Base-by-base conservation (phyloP, 768 basidiomycete species). In the Xerocomellus amylosporus region DNA sequence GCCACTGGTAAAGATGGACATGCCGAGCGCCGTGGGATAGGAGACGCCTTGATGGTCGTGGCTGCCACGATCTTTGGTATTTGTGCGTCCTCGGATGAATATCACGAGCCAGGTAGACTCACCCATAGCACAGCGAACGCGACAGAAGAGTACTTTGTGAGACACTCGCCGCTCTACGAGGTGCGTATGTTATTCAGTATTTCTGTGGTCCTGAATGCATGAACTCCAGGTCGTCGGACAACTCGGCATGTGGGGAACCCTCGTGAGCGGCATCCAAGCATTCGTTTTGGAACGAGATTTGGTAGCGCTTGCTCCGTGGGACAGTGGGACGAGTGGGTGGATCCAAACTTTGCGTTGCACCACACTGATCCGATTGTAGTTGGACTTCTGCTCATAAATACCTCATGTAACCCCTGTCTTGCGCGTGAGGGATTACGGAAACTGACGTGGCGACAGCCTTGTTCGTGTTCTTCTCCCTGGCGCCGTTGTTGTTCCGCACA, bases 31-130 rank as follows among this genome's bases (percentile, higher is more conserved):
- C 79, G 82, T 67, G 86, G 77, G 15, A 86, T 87, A 65, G 91
- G 92, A 19, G 90, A 93, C 64, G 83, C 78, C 17, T 87, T 92
- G 71, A 93, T 93, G 87, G 78, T 94, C 49, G 79, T 86, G 49
- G 92, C 90, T 19, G 88, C 92, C 7, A 88, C 90, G 0, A 75
- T 92, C 6, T 93, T 93, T 64, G 92, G 92, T 22, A 83, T 93
- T 66, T 84, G 90, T 92, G 60, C 50, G 85, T 80, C 9, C 15
- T 34, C 17, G 30, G 20, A 37, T 46, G 15, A 17, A 28, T 38
- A 1, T 19, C 26, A 6, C 8, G 37, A 7, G 36, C 8, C 13
- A 17, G 10, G 19, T 9, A 13, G 36, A 45, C 46, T 61, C 61
- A 52, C 54, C n/a, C 38, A 13, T 51, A 37, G 6, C 24, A 39